Percentiles rank a stretch among this genome's conserved stretches.
Conservation (phyloP, 352 stramenopile species). For the Phytophthora europaea region DNA sequence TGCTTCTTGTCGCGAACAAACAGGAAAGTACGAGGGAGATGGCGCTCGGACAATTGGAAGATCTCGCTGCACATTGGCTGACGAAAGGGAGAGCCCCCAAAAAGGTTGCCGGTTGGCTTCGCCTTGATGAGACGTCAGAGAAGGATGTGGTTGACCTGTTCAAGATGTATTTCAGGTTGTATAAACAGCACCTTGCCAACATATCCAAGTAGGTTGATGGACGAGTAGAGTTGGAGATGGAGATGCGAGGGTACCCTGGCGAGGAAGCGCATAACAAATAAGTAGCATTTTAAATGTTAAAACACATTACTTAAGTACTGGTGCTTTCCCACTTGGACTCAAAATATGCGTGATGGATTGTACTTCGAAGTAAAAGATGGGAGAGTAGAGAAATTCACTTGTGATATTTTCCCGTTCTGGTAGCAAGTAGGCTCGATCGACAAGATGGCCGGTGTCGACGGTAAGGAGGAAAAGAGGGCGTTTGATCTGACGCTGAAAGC, state of each 20-base stretch:
- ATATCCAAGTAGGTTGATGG: neutral
- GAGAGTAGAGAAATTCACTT: too few relatives aligned
- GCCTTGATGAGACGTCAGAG: neutral
- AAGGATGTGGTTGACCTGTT: neutral
- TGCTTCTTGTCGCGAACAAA: neutral
- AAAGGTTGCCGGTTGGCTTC: neutral
- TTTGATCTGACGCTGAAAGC: neutral
- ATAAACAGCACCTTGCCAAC: too few relatives aligned
- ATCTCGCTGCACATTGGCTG: neutral
- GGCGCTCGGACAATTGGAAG: neutral
- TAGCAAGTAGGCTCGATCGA: too few relatives aligned
- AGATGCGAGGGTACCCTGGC: neutral
- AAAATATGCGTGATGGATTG: too few relatives aligned
- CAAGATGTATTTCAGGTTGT: neutral
- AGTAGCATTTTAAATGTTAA: too few relatives aligned
- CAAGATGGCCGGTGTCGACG: neutral
- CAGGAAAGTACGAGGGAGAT: neutral
- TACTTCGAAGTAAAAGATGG: too few relatives aligned
- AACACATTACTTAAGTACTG: too few relatives aligned
- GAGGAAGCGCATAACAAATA: too few relatives aligned
- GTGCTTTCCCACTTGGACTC: too few relatives aligned
- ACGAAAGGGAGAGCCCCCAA: neutral
- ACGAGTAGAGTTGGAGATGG: neutral
- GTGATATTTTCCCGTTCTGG: too few relatives aligned
- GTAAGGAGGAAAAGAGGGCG: neutral